Conservation (phyloP, 2,329 filamentous ascomycete species). For the Ophiocordyceps camponoti-floridani region DNA sequence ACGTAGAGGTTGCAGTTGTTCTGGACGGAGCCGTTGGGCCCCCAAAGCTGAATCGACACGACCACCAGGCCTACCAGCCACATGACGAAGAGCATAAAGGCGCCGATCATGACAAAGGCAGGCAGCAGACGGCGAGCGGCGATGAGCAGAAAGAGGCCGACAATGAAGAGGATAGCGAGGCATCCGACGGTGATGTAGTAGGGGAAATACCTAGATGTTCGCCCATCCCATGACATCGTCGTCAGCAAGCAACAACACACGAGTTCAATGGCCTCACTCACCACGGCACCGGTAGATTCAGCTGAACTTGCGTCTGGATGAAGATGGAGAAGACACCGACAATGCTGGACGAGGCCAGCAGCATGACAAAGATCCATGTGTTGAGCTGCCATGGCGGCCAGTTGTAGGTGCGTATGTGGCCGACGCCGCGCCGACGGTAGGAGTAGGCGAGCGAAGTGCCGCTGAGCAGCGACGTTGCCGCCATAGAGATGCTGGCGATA, state of each 20-base stretch:
- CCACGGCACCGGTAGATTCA: constrained; percentile 41
- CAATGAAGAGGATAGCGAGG: constrained; percentile 49
- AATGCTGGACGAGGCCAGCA: constrained; percentile 37
- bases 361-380: constrained; percentile 49
- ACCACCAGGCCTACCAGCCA: constrained; percentile 50
- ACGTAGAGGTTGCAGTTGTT: constrained; percentile 41
- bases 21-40: constrained; percentile 38
- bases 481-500: neutral
- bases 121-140: constrained; percentile 41
- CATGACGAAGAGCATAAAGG: constrained; percentile 48
- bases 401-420: constrained; percentile 40
- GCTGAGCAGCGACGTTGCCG: constrained; percentile 5
- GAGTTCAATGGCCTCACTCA: constrained; percentile 8
- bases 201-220: constrained; percentile 40
- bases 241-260: neutral
- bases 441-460: constrained; percentile 23
- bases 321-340: constrained; percentile 45
- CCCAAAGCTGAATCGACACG: constrained; percentile 44
- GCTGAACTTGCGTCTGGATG: constrained; percentile 36
- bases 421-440: constrained; percentile 17
- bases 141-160: constrained; percentile 45
- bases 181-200: constrained; percentile 42
- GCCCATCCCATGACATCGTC: neutral
- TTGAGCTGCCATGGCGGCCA: constrained; percentile 53
- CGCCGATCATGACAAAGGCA: constrained; percentile 43